Evolutionary conservation across 495 filamentous ascomycete genomes (phyloP), one percentile per base, ranked within the genome.

Genomic region (Delitschia confertaspora): DNA sequence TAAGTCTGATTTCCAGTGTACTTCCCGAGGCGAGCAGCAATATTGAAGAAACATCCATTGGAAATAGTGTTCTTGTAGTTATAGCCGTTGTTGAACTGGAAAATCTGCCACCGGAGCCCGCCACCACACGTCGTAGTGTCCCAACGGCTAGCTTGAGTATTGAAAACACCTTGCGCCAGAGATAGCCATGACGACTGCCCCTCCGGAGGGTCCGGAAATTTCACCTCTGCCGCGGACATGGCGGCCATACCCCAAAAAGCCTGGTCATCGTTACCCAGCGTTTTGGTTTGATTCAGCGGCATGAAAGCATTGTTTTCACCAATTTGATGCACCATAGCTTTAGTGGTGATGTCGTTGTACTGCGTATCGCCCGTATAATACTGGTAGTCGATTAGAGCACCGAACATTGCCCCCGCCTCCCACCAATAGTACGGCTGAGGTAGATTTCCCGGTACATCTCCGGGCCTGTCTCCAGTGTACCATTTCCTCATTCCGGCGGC

Each of bases 41-140:
- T 65, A 58, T 88, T 84, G 62, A 89, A 86, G 52, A 91, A 77
- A 46, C 76, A 77, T 4, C 82, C 84, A 60, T 86, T 86, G 26
- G 81, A 80, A 35, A 86, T 79, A 21, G 75, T 72, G 65, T 89
- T 88, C 60, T 88, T 87, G 64, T 82, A 87, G 49, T 75, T 72
- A 61, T 82, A 93, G 7, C 88, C 88, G 18, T 67, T 76, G 65
- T 88, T 85, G 63, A 83, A 88, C 6, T 74, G 69, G 62, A 76
- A 85, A 45, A 93, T 82, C 65, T 93, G 86, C 88, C 88, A 93
- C 42, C 79, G 70, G 37, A 93, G 64, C 2, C 88, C 88, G 31
- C 88, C 88, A 31, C 71, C 69, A 60, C 88, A 95, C 1, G 68
- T 73, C 1, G 52, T 49, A 11, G 65, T 63, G 45, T 88, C 73